phyloP scores from a whole-genome alignment of 106 monocot species.

The Vanilla planifolia region DNA sequence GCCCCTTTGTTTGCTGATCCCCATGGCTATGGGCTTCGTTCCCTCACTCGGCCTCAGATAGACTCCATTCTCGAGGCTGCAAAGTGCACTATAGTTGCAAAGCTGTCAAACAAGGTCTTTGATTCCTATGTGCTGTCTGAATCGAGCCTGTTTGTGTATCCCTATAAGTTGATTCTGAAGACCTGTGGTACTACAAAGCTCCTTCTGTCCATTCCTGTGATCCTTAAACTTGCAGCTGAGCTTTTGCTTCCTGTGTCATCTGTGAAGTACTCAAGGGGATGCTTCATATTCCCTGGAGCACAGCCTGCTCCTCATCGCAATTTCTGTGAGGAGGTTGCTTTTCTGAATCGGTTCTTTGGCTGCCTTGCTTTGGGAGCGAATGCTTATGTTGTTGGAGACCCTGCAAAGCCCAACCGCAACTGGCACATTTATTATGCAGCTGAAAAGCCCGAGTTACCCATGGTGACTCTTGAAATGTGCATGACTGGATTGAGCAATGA shows the following conservation, averaged over 20 bases:
- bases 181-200: constrained; percentile 95
- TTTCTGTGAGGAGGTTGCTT: constrained; percentile 72
- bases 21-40: constrained; percentile 49
- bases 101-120: constrained; percentile 77
- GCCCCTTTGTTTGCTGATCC: constrained; percentile 43
- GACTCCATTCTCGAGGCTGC: constrained; percentile 68
- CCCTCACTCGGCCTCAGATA: constrained; percentile 58
- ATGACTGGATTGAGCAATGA: constrained; percentile 71
- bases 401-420: constrained; percentile 36
- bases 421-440: constrained; percentile 94
- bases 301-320: constrained; percentile 83
- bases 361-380: constrained; percentile 45
- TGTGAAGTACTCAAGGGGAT: constrained; percentile 77
- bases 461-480: constrained; percentile 92
- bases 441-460: constrained; percentile 36
- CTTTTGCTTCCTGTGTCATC: constrained; percentile 40
- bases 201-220: constrained; percentile 60
- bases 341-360: constrained; percentile 56
- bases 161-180: constrained; percentile 72
- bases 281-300: constrained; percentile 71
- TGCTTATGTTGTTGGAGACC: constrained; percentile 64
- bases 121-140: constrained; percentile 97
- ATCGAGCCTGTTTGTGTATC: constrained; percentile 83
- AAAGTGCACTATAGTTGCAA: constrained; percentile 66
- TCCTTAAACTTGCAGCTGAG: constrained; percentile 56